These are phyloP conservation scores for Cryptococcus hybrid DNA, from an alignment of 1,284 basidiomycete species.

Conservation along the genomic window DNA sequence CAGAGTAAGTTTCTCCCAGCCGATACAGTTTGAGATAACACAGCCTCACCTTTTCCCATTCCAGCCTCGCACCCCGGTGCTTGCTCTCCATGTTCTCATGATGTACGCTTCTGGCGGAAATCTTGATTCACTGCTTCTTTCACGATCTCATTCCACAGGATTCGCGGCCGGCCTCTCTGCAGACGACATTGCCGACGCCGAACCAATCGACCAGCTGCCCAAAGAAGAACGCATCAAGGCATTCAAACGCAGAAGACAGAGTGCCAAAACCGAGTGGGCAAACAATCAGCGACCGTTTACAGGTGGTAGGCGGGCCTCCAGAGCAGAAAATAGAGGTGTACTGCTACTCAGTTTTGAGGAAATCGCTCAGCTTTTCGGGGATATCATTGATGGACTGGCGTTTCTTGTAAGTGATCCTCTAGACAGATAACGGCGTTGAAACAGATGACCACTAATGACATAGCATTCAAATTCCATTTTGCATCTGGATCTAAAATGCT, in stretches of 20 bases:
- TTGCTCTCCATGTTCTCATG: slow-evolving; percentile 83
- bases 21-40: not conserved
- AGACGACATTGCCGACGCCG: slow-evolving; percentile 30
- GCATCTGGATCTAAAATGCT: slow-evolving; percentile 89
- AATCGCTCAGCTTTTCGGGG: slow-evolving; percentile 69
- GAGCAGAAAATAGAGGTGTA: slow-evolving; percentile 57
- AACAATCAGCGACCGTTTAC: slow-evolving; percentile 29
- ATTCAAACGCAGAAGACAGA: slow-evolving; percentile 37
- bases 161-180: slow-evolving; percentile 19
- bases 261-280: slow-evolving; percentile 34
- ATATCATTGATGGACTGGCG: slow-evolving; percentile 71
- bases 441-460: not conserved
- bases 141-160: slow-evolving; percentile 56
- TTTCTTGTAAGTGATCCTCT: slow-evolving; percentile 64
- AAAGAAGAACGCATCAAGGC: slow-evolving; percentile 62
- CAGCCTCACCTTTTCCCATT: not conserved
- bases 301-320: slow-evolving; percentile 3
- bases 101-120: slow-evolving; percentile 86
- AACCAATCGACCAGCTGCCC: slow-evolving; percentile 56
- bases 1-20: slow-evolving; percentile 40
- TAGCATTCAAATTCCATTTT: slow-evolving; percentile 82
- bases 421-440: not conserved
- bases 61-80: slow-evolving; percentile 75
- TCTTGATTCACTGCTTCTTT: slow-evolving; percentile 79
- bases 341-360: slow-evolving; percentile 79